Evolutionary conservation across 2,329 filamentous ascomycete genomes (phyloP), one percentile per base, ranked within the genome.

Genomic region (Fusarium paranaense): DNA sequence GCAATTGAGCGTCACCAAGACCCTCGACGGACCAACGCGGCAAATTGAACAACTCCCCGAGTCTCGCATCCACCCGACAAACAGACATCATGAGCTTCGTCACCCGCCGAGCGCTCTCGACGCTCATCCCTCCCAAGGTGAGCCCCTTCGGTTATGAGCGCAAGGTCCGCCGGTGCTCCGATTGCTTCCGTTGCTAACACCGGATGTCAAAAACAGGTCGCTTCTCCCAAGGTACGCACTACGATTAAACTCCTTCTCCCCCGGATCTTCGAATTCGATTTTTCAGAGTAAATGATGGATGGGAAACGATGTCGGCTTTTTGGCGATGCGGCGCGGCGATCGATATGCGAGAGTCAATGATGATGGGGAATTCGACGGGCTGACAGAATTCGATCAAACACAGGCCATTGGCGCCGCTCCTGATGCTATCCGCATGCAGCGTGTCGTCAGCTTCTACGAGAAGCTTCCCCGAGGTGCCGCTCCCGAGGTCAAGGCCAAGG

Each of bases 81-180:
- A 76, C 81, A 81, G 82, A 84, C 90, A 94, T 87, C 87, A 98
- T 98, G 95, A 98, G 95, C 90, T 97, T 92, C 91, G 90, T 97
- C 83, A 91, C 92, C 83, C 94, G 94, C 87, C 92, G 95, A 88
- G 94, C 91, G 90, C 93, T 98, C 83, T 98, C 97, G 84, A 98
- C 97, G 90, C 93, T 99, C 86, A 98, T 99, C 82, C 97, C 97
- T 80, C 97, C 97, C 83, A 99, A 99, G 95, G 96, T 98, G 89
- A 80, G 88, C 59, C 79, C 72, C 70, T 72, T 76, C 71, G 76
- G 67, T 74, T 70, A 73, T 73, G 68, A 67, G 70, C 77, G 76
- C 74, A 78, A 70, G 56, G 65, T 58, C 63, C 71, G 61, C 70
- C 67, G 71, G 70, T 76, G 69, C 74, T 79, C 74, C 75, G 75